phyloP scores from a whole-genome alignment of 2,329 filamentous ascomycete species.

The Sphaerostilbella broomeana region DNA sequence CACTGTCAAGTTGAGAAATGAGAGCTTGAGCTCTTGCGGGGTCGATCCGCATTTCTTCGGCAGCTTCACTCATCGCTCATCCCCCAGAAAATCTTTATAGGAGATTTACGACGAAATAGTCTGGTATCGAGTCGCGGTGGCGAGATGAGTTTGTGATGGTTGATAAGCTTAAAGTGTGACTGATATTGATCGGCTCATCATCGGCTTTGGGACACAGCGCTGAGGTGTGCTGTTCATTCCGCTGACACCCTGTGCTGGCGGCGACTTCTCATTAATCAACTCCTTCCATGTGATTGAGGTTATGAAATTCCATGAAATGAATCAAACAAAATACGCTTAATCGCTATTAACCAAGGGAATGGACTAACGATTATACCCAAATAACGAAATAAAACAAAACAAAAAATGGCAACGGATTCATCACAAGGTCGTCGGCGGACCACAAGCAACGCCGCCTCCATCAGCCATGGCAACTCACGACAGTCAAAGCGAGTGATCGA shows the following conservation, averaged over 20 bases:
- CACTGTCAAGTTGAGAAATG: constrained; percentile 53
- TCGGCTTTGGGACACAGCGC: constrained; percentile 28
- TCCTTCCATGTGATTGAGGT: too few species aligned
- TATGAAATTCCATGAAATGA: too few species aligned
- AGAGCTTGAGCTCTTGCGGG: constrained; percentile 56
- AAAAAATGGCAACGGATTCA: constrained; percentile 25
- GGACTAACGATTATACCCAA: too few species aligned
- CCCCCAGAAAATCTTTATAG: too few species aligned
- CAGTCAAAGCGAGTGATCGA: constrained; percentile 32
- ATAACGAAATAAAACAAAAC: background rate
- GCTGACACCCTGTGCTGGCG: too few species aligned
- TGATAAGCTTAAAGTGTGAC: constrained; percentile 5
- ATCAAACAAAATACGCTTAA: background rate
- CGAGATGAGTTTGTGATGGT: background rate
- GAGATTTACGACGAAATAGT: too few species aligned
- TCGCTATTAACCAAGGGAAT: too few species aligned
- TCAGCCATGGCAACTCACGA: constrained; percentile 37
- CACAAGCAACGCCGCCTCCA: constrained; percentile 37
- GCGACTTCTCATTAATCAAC: background rate
- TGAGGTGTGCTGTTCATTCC: too few species aligned
- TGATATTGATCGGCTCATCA: constrained; percentile 28
- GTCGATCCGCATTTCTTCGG: constrained; percentile 54
- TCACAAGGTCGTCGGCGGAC: constrained; percentile 37
- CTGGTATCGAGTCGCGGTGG: background rate
- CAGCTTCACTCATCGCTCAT: constrained; percentile 35